phyloP scores from a whole-genome alignment of 148 eudicot genomes.

The Dysphania ambrosioides region DNA sequence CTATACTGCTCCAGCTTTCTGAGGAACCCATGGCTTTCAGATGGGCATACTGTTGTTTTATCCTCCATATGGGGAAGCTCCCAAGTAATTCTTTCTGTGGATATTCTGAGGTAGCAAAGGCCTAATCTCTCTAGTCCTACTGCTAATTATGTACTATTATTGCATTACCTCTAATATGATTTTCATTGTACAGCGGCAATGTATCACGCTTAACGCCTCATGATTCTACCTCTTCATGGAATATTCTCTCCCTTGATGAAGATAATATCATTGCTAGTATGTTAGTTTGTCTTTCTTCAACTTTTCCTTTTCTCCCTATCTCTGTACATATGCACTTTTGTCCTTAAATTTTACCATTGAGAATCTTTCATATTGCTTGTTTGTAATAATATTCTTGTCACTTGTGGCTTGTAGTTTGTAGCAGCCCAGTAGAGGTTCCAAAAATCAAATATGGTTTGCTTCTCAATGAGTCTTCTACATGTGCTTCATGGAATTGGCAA shows the following conservation, averaged over 20 bases:
- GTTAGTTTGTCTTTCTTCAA: background rate
- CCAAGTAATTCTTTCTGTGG: constrained; percentile 67
- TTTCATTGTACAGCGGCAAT: constrained; percentile 52
- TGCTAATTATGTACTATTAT: background rate
- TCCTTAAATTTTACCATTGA: background rate
- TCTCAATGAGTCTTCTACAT: constrained; percentile 38
- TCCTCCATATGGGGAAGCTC: constrained; percentile 83
- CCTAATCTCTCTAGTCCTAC: constrained; percentile 8
- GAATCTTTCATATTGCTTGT: background rate
- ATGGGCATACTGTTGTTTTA: constrained; percentile 72
- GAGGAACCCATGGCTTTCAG: constrained; percentile 79
- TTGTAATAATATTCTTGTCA: background rate
- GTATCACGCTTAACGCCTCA: constrained; percentile 59
- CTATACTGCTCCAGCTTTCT: constrained; percentile 56
- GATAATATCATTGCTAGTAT: constrained; percentile 87
- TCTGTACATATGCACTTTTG: background rate
- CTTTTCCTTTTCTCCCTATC: background rate
- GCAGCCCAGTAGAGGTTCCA: constrained; percentile 73
- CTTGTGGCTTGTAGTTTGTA: constrained; percentile 45
- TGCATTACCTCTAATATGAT: constrained; percentile 15
- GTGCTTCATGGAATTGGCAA: constrained; percentile 67
- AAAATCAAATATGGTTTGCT: constrained; percentile 65
- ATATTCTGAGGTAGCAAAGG: constrained; percentile 56
- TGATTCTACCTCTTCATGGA: constrained; percentile 63
- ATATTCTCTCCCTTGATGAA: constrained; percentile 64